A percentile compares a stretch with the other conserved stretches of the same genome.
phyloP scores from a whole-genome alignment of 768 basidiomycete species.

The Rhizopogon vulgaris region DNA sequence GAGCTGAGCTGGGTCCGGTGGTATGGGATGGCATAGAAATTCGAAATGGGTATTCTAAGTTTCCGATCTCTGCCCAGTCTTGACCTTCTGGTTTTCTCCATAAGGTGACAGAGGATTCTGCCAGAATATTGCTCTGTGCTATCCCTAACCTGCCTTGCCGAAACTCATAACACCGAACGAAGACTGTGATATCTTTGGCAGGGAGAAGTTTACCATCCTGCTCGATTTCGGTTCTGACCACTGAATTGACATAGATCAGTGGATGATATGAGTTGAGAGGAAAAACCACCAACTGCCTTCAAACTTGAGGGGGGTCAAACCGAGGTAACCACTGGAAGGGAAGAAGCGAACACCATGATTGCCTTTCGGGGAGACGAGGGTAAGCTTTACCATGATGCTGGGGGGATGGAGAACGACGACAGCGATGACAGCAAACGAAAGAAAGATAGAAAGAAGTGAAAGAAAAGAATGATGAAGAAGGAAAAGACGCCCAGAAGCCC shows the following conservation, averaged over 20 bases:
- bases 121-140: slow-evolving; percentile 57
- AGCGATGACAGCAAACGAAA: slow-evolving; percentile 11
- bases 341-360: slow-evolving; percentile 68
- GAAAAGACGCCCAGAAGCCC: slow-evolving; percentile 21
- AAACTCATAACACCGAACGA: slow-evolving; percentile 81
- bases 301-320: slow-evolving; percentile 71
- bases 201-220: slow-evolving; percentile 62
- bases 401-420: slow-evolving; percentile 10
- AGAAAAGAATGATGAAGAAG: slow-evolving; percentile 12
- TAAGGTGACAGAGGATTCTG: slow-evolving; percentile 58
- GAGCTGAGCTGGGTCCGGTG: slow-evolving; percentile 59
- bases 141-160: slow-evolving; percentile 56
- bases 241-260: slow-evolving; percentile 26
- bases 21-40: slow-evolving; percentile 59
- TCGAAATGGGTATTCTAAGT: slow-evolving; percentile 65
- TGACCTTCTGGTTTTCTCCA: slow-evolving; percentile 61
- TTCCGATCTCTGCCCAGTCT: slow-evolving; percentile 55
- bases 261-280: background rate
- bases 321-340: slow-evolving; percentile 73
- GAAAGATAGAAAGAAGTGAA: slow-evolving; percentile 18
- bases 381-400: slow-evolving; percentile 57
- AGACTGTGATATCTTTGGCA: slow-evolving; percentile 61
- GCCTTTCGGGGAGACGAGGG: slow-evolving; percentile 62
- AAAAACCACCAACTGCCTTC: slow-evolving; percentile 55
- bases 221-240: slow-evolving; percentile 67